A percentile compares a stretch with the other conserved stretches of the same genome.
These are phyloP conservation scores for Hypomontagnella monticulosa DNA, from an alignment of 495 filamentous ascomycete species.

Conservation along the genomic window DNA sequence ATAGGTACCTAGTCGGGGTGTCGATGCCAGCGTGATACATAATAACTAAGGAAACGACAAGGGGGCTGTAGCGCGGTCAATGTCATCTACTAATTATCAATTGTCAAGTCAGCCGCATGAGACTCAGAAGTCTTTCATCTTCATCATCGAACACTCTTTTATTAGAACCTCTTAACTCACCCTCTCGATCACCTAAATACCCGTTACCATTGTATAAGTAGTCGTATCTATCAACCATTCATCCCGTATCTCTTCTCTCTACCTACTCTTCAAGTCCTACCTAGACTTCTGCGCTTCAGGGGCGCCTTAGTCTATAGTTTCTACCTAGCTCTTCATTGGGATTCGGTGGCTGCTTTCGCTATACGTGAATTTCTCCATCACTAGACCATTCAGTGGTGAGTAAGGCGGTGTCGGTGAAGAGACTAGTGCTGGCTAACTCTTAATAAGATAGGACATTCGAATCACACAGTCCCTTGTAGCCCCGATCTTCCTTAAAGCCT, in stretches of 20 bases:
- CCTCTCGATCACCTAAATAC: constrained; percentile 25
- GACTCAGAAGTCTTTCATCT: not conserved
- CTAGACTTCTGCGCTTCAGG: not conserved
- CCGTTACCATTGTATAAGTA: constrained; percentile 11
- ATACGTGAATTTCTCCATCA: not conserved
- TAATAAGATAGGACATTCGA: not conserved
- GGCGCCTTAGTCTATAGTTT: not conserved
- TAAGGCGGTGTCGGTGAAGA: not conserved
- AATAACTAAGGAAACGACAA: no score
- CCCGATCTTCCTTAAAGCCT: not conserved
- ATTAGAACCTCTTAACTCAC: constrained; percentile 1
- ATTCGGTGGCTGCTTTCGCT: not conserved
- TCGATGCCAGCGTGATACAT: no score
- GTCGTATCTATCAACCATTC: constrained; percentile 14
- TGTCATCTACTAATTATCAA: no score
- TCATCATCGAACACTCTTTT: not conserved
- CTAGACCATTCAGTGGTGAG: not conserved
- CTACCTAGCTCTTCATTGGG: not conserved
- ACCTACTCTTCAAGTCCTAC: not conserved
- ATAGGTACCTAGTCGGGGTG: no score
- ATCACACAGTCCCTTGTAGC: not conserved
- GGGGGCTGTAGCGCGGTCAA: no score
- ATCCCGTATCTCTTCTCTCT: constrained; percentile 12
- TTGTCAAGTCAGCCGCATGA: not conserved
- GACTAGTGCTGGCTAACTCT: not conserved